Evolutionary conservation across 805 yeast species (phyloP).

Genomic region (Yarrowia phangngaensis): DNA sequence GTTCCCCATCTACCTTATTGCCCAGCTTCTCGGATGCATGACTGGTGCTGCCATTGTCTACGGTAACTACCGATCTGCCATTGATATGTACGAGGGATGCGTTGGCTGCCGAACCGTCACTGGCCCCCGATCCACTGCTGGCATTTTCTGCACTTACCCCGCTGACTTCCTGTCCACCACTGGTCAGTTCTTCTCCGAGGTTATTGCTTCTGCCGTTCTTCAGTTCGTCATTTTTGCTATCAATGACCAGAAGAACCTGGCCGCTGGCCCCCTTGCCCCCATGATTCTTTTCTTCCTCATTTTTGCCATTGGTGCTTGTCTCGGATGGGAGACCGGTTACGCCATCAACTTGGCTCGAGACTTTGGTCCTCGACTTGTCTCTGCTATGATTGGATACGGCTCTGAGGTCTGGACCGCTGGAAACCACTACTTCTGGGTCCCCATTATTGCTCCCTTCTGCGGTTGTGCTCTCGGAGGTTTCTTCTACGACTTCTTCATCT

Average conservation of each 20-base stretch:
- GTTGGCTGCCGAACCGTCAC: slow-evolving; percentile 36
- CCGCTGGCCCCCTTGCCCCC: slow-evolving; percentile 48
- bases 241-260: slow-evolving; percentile 50
- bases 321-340: slow-evolving; percentile 53
- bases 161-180: slow-evolving; percentile 42
- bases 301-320: slow-evolving; percentile 47
- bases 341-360: slow-evolving; percentile 56
- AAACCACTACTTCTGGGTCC: slow-evolving; percentile 52
- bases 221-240: slow-evolving; percentile 49
- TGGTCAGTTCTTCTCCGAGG: slow-evolving; percentile 50
- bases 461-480: slow-evolving; percentile 51
- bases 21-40: slow-evolving; percentile 51
- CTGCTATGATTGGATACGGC: slow-evolving; percentile 49
- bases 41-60: slow-evolving; percentile 48
- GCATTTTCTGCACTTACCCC: slow-evolving; percentile 49
- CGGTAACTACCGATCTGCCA: slow-evolving; percentile 45
- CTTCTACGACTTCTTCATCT: slow-evolving; percentile 50
- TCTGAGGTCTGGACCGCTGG: slow-evolving; percentile 42
- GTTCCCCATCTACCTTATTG: slow-evolving; percentile 45
- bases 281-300: slow-evolving; percentile 47
- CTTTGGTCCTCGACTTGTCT: slow-evolving; percentile 51
- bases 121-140: slow-evolving; percentile 42
- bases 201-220: slow-evolving; percentile 46
- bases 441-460: slow-evolving; percentile 48
- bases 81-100: slow-evolving; percentile 40